Base-by-base conservation (phyloP, 805 yeast genomes). In the Candida vartiovaarae region DNA sequence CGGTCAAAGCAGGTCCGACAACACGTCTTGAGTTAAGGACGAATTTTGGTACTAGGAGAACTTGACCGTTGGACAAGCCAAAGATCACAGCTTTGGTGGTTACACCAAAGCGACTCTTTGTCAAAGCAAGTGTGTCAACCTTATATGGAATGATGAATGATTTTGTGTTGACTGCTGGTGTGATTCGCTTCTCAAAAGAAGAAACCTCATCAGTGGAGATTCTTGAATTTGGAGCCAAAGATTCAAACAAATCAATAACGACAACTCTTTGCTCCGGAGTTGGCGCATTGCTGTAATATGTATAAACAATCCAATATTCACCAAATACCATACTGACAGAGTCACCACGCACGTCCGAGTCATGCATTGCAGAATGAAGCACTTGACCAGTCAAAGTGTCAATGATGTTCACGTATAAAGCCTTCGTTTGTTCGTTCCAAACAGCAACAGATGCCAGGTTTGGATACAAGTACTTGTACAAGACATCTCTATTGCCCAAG, bases 391-490 rank as follows among this genome's bases (percentile, higher is more conserved):
- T 75, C 4, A 84, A 66, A 1, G 78, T 68, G 57, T 91, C 93
- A 31, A 88, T 45, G 4, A 91, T 57, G 47, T 76, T 69, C 10
- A 86, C 50, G 9, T 60, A 65, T 32, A 88, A 53, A 0, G 53
- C 46, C 1, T 56, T 48, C 0, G 60, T 56, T 3, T 49, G 53
- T 3, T 52, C 44, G 38, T 69, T 56, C 24, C 61, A 52, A 1
- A 81, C 64, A 3, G 81, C 72, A 23, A 80, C 68, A 2, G 78
- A 72, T 2, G 82, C 68, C 23, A 76, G 46, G 54, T 85, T 78
- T 23, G 95, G 95, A 55, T 84, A 73, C 47, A 90, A 64, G 60
- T 84, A 90, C 62, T 91, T 93, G 74, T 90, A 88, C 34, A 88
- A 64, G 1, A 87, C 91, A 1, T 81, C 70, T 57, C 87, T 74